Conservation (phyloP, 331 rosid genomes). For the Quercus lobata region DNA sequence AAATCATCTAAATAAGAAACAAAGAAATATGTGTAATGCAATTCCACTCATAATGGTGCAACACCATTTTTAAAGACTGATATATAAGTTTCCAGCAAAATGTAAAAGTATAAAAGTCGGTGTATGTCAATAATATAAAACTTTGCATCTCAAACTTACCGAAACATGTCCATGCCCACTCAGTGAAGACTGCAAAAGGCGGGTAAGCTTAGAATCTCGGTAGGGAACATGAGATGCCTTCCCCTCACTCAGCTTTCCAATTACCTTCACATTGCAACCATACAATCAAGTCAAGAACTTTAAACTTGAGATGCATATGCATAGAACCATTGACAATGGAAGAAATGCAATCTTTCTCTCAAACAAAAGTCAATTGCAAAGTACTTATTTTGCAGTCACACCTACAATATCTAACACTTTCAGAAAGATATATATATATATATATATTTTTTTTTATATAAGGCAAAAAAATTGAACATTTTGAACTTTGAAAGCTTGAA, state of each 20-base stretch:
- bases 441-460: no score
- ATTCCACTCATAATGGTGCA: not conserved
- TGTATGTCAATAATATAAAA: slow-evolving; percentile 7
- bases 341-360: not conserved
- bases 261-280: slow-evolving; percentile 76
- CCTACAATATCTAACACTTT: not conserved
- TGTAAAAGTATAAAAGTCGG: not conserved
- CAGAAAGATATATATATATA: no score
- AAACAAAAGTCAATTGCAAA: not conserved
- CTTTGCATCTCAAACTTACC: slow-evolving; percentile 53
- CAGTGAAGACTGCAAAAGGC: slow-evolving; percentile 91
- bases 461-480: no score
- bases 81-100: not conserved
- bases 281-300: slow-evolving; percentile 21
- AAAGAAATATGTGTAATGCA: not conserved
- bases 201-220: slow-evolving; percentile 99
- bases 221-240: slow-evolving; percentile 98
- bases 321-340: not conserved
- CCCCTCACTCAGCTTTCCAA: slow-evolving; percentile 96
- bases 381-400: not conserved
- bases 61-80: not conserved
- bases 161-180: slow-evolving; percentile 98
- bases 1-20: not conserved
- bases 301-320: not conserved
- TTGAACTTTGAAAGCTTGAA: not conserved